Base-by-base conservation (phyloP, 164 flowering plant species). In the Dillenia suffruticosa region DNA sequence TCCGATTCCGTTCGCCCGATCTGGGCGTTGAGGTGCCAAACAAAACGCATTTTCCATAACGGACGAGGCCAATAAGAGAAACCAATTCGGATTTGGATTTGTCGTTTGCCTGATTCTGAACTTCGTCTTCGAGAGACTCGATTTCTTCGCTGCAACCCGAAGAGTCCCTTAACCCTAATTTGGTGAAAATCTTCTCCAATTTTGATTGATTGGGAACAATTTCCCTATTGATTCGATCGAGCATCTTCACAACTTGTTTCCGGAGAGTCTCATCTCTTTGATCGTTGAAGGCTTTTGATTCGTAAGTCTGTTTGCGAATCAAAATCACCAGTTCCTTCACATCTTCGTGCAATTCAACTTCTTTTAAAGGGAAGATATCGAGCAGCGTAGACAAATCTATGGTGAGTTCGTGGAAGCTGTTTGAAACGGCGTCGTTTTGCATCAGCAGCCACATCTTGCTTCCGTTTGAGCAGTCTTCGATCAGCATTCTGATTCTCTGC, bases 41-140 rank as follows among this genome's bases (percentile, higher is more conserved):
- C 19, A 92, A 72, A 9, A 92, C 90, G 74, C 88, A 89, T 54
- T 86, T 89, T 0, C 79, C 77, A 79, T 88, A 92, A 0, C 89
- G 84, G 0, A 84, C 85, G 15, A 92, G 79, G 1, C 95, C 91
- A 51, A 86, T 82, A 59, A 92, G 63, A 4, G 91, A 78, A 43
- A 82, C 50, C 11, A 72, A 61, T 9, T 76, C 76, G 1, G 75
- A 67, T 58, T 76, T 82, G 0, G 76, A 68, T 44, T 76, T 73
- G 12, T 83, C 80, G 12, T 76, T 79, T n/a, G 17, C 59, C 51
- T 82, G 94, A 17, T 70, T 79, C 54, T 70, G 80, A 46, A 83
- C 64, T 63, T 92, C 93, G 0, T 85, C 89, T 64, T 92, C 82
- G 0, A 92, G 76, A 15, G 67, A 67, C 81, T 86, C 85, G 24